phyloP scores from a whole-genome alignment of 192 early-diverging fungal species.

The Globomyces pollinis-pini region DNA sequence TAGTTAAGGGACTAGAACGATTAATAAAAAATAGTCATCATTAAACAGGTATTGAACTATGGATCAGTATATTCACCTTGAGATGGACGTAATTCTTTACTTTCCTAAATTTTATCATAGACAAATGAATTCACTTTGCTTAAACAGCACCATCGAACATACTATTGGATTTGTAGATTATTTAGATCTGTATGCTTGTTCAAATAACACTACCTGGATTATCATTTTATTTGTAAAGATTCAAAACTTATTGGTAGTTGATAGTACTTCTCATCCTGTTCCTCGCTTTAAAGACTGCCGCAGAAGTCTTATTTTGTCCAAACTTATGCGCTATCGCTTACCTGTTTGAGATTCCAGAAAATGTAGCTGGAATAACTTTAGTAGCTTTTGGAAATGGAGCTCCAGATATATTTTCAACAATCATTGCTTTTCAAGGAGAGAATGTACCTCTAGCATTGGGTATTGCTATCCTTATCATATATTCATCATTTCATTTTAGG shows the following conservation, averaged over 20 bases:
- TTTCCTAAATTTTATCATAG: too few species aligned
- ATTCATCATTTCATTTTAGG: too few species aligned
- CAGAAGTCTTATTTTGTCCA: slow-evolving; percentile 31
- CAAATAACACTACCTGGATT: background rate
- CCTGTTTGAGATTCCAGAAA: slow-evolving; percentile 71
- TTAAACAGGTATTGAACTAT: too few species aligned
- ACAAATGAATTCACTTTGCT: too few species aligned
- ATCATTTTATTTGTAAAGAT: background rate
- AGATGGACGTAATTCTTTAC: too few species aligned
- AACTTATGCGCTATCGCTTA: slow-evolving; percentile 76
- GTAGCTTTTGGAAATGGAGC: slow-evolving; percentile 77
- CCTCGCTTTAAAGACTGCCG: background rate
- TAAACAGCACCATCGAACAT: background rate
- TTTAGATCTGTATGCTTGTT: background rate
- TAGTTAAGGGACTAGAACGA: too few species aligned
- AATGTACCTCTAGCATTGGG: slow-evolving; percentile 61
- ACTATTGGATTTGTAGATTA: background rate
- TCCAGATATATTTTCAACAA: slow-evolving; percentile 87
- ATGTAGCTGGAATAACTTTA: slow-evolving; percentile 53
- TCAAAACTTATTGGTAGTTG: too few species aligned
- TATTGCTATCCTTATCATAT: too few species aligned
- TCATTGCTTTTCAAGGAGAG: slow-evolving; percentile 37
- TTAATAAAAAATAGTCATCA: too few species aligned
- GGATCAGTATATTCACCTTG: too few species aligned
- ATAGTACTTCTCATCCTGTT: background rate